Percentiles rank a stretch among this genome's conserved stretches.
Evolutionary conservation across 306 rosid species (phyloP).

Genomic region (Phaseolus lunatus): DNA sequence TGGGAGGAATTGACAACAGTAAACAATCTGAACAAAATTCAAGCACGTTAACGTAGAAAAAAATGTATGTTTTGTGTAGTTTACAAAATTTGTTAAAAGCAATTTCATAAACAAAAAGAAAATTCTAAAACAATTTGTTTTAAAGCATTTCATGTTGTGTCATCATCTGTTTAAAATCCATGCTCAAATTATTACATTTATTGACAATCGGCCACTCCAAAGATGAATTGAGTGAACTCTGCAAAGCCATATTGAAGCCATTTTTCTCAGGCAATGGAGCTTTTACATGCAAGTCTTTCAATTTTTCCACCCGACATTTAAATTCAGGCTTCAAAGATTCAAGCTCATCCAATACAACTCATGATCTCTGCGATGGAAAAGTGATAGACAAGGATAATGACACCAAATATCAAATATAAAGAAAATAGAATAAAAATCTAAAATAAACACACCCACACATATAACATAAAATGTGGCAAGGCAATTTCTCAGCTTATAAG

Average conservation of each 20-base stretch:
- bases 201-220: constrained; percentile 63
- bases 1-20: constrained; percentile 15
- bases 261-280: constrained; percentile 54
- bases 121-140: constrained; percentile 24
- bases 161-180: constrained; percentile 65
- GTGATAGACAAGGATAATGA: constrained; percentile 37
- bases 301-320: constrained; percentile 54
- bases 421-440: not conserved
- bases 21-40: constrained; percentile 34
- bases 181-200: constrained; percentile 49
- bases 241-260: constrained; percentile 49
- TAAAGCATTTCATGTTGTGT: constrained; percentile 25
- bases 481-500: constrained; percentile 61
- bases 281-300: constrained; percentile 55
- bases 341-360: constrained; percentile 72
- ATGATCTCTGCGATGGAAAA: constrained; percentile 59
- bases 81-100: constrained; percentile 18
- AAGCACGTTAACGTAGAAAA: constrained; percentile 33
- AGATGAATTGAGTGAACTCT: constrained; percentile 50
- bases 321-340: constrained; percentile 82
- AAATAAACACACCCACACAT: not conserved
- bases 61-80: constrained; percentile 26
- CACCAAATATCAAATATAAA: not conserved
- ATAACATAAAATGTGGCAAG: constrained; percentile 21
- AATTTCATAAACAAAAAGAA: constrained; percentile 8